Evolutionary conservation across 2,329 filamentous ascomycete species (phyloP).

Genomic region (Cytospora piceicola): DNA sequence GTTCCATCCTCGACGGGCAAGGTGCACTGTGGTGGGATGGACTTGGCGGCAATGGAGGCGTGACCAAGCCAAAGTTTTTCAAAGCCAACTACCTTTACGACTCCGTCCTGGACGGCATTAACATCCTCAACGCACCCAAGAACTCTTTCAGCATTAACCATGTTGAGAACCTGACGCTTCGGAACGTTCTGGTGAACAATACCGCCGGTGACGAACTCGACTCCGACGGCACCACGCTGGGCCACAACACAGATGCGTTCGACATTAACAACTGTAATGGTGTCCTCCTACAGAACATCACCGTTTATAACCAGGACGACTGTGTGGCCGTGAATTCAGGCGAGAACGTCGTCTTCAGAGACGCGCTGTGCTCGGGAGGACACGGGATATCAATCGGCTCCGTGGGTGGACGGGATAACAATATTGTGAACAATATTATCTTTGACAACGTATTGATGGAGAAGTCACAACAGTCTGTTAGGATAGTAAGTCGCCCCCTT

Average conservation of each 20-base stretch:
- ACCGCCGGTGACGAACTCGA: constrained; percentile 49
- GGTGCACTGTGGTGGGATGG: constrained; percentile 64
- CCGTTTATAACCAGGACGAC: constrained; percentile 62
- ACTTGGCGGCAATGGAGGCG: constrained; percentile 59
- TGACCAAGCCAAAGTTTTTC: constrained; percentile 68
- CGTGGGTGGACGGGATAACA: constrained; percentile 59
- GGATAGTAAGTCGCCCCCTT: neutral
- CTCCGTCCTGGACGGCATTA: constrained; percentile 54
- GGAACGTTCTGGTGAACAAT: constrained; percentile 60
- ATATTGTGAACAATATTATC: constrained; percentile 56
- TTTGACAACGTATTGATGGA: constrained; percentile 53
- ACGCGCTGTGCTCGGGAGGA: constrained; percentile 53
- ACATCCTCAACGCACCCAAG: constrained; percentile 59
- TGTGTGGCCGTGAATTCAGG: constrained; percentile 63
- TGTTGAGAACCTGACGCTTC: constrained; percentile 49
- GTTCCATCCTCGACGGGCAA: constrained; percentile 58
- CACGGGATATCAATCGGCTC: constrained; percentile 64
- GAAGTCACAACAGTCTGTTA: constrained; percentile 45
- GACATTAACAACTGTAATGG: constrained; percentile 51
- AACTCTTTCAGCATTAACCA: constrained; percentile 54
- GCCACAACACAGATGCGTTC: constrained; percentile 60
- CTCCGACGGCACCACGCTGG: constrained; percentile 37
- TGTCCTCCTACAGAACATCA: constrained; percentile 55
- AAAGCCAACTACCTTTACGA: constrained; percentile 54
- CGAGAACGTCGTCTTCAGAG: constrained; percentile 44